Conservation (phyloP, 2,329 filamentous ascomycete species). For the Pseudopithomyces chartarum region DNA sequence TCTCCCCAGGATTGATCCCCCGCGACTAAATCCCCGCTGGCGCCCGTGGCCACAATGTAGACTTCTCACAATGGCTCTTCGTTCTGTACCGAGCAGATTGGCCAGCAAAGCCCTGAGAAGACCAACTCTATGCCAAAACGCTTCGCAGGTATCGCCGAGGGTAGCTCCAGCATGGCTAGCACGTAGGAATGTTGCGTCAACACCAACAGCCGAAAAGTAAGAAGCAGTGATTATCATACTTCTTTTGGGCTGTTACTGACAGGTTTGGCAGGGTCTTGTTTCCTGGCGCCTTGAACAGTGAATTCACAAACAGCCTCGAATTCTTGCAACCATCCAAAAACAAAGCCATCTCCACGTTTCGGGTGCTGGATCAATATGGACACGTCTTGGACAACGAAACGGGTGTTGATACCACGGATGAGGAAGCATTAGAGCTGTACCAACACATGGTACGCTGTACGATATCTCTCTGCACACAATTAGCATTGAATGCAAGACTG, state of each 20-base stretch:
- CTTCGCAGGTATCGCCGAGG: constrained; percentile 11
- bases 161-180: constrained; percentile 38
- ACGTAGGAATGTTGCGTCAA: constrained; percentile 63
- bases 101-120: constrained; percentile 20
- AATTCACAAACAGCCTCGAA: constrained; percentile 79
- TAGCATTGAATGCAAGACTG: not conserved
- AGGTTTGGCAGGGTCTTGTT: constrained; percentile 64
- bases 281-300: constrained; percentile 92
- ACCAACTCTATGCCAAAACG: constrained; percentile 21
- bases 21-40: constrained; percentile 26
- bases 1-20: constrained; percentile 23
- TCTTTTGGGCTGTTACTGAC: not conserved
- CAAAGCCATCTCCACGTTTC: constrained; percentile 85
- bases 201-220: constrained; percentile 64
- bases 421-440: constrained; percentile 66
- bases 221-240: constrained; percentile 16
- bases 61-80: constrained; percentile 39
- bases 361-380: constrained; percentile 88
- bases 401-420: constrained; percentile 66
- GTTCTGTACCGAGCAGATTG: constrained; percentile 34
- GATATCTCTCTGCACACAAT: constrained; percentile 10
- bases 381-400: constrained; percentile 76
- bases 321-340: constrained; percentile 77
- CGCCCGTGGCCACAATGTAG: constrained; percentile 26
- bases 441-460: constrained; percentile 66